phyloP scores from a whole-genome alignment of 2,329 filamentous ascomycete species.

The Aureobasidium vineae region DNA sequence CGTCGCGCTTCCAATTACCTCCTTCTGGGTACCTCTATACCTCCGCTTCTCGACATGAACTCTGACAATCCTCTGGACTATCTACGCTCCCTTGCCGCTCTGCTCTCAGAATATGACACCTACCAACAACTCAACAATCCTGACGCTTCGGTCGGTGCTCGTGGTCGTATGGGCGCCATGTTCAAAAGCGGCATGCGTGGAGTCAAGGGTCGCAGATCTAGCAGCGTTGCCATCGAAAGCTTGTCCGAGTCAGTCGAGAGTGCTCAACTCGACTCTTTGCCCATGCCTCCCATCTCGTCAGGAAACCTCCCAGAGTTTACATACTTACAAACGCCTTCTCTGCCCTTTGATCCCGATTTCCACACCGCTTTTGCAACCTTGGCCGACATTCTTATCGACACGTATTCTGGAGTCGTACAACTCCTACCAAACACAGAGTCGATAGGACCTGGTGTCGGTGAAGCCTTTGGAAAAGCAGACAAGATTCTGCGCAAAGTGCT shows the following conservation, averaged over 20 bases:
- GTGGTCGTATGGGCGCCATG: constrained; percentile 65
- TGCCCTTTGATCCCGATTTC: constrained; percentile 97
- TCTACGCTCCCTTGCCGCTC: constrained; percentile 77
- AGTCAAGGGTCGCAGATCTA: constrained; percentile 49
- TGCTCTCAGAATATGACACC: constrained; percentile 87
- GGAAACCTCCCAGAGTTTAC: constrained; percentile 79
- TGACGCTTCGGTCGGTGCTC: constrained; percentile 65
- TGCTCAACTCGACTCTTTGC: constrained; percentile 27
- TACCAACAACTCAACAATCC: constrained; percentile 81
- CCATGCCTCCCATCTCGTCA: constrained; percentile 47
- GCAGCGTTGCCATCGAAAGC: constrained; percentile 61
- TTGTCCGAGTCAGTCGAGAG: constrained; percentile 44
- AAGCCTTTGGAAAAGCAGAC: constrained; percentile 89
- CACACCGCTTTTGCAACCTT: constrained; percentile 94
- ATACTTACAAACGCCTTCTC: constrained; percentile 80
- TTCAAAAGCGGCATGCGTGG: constrained; percentile 49
- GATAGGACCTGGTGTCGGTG: constrained; percentile 60
- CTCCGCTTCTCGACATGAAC: constrained; percentile 84
- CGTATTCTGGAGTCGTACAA: constrained; percentile 74
- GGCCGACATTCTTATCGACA: constrained; percentile 92
- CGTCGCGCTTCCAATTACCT: constrained; percentile 92
- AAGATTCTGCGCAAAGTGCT: constrained; percentile 83
- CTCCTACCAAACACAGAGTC: constrained; percentile 73
- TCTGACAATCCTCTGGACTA: constrained; percentile 78
- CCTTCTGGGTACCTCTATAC: constrained; percentile 86